Evolutionary conservation across 2,329 filamentous ascomycete genomes (phyloP).

Genomic region (Alternaria consortialis): DNA sequence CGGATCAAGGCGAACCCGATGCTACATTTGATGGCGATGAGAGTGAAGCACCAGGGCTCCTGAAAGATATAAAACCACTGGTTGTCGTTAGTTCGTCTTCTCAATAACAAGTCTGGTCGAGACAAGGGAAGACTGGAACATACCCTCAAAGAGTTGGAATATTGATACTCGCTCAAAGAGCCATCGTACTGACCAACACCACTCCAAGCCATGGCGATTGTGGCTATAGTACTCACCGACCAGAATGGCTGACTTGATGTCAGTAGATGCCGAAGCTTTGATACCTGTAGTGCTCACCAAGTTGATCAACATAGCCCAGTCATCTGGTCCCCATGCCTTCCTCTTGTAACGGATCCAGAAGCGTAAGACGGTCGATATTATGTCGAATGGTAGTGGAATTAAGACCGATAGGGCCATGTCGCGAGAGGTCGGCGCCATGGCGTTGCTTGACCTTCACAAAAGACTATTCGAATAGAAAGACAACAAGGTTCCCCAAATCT

Average conservation of each 20-base stretch:
- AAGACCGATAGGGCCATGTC: slow-evolving; percentile 13
- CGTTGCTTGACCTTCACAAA: not conserved
- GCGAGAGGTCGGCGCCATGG: slow-evolving; percentile 14
- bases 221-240: slow-evolving; percentile 11
- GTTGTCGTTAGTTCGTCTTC: not conserved
- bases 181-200: slow-evolving; percentile 9
- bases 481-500: not conserved
- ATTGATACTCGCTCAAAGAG: slow-evolving; percentile 7
- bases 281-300: not conserved
- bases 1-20: slow-evolving; percentile 15
- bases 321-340: slow-evolving; percentile 14
- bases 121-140: not conserved
- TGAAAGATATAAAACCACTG: slow-evolving; percentile 19
- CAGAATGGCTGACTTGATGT: slow-evolving; percentile 8
- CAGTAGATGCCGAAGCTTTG: not conserved
- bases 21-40: slow-evolving; percentile 15
- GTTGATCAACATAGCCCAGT: slow-evolving; percentile 19
- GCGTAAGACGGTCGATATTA: slow-evolving; percentile 8
- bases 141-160: slow-evolving; percentile 7
- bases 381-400: slow-evolving; percentile 7
- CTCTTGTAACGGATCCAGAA: slow-evolving; percentile 16
- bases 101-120: not conserved
- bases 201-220: slow-evolving; percentile 14
- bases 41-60: slow-evolving; percentile 18
- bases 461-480: not conserved